These are phyloP conservation scores for Panicum hallii DNA, from an alignment of 202 grass and related monocot species.

Conservation along the genomic window DNA sequence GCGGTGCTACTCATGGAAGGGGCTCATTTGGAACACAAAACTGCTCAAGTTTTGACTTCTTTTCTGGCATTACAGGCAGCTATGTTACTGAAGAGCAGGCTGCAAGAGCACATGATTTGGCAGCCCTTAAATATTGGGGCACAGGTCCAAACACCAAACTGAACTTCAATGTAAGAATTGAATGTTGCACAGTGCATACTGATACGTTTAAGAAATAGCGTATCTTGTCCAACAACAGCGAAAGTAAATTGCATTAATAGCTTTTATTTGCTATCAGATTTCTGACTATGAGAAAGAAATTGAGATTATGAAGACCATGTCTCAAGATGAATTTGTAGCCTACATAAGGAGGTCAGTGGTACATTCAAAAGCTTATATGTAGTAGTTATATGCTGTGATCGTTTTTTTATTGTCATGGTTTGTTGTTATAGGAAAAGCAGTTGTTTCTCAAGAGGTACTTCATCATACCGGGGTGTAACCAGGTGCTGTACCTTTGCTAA, in stretches of 20 bases:
- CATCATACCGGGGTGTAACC: conserved; percentile 88
- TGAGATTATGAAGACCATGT: conserved; percentile 86
- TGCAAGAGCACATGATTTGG: conserved; percentile 94
- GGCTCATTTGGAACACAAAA: conserved; percentile 32
- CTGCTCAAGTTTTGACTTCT: conserved; percentile 38
- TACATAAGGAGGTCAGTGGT: conserved; percentile 79
- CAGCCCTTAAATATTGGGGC: conserved; percentile 93
- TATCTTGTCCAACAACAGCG: conserved; percentile 24
- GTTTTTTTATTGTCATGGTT: conserved; percentile 30
- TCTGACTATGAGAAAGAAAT: conserved; percentile 89
- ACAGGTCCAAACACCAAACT: conserved; percentile 67
- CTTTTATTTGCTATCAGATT: conserved; percentile 48
- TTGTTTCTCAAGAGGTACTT: conserved; percentile 99
- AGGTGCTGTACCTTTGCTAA: conserved; percentile 60
- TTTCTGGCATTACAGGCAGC: conserved; percentile 67
- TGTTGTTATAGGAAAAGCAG: conserved; percentile 78
- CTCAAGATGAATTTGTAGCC: conserved; percentile 92
- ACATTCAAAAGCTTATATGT: conserved; percentile 11
- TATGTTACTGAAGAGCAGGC: conserved; percentile 95
- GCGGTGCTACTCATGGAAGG: conserved; percentile 25
- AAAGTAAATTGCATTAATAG: not conserved
- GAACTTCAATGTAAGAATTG: conserved; percentile 80
- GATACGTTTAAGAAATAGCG: not conserved
- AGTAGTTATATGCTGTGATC: conserved; percentile 23
- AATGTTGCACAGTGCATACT: conserved; percentile 6